Conservation (phyloP, 768 basidiomycete species). For the Imleria badia region DNA sequence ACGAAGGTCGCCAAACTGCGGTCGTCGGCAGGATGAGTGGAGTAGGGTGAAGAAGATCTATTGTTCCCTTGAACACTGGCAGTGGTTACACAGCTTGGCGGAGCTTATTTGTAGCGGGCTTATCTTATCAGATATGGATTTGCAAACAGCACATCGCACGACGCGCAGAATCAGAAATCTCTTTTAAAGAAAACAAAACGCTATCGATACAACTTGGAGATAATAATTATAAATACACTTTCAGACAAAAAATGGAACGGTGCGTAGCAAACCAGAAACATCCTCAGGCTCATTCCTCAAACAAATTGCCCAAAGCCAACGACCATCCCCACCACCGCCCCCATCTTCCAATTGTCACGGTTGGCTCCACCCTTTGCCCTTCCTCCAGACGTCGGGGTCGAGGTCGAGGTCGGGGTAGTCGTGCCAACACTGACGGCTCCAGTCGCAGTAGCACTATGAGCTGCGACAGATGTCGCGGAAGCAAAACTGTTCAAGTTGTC, state of each 20-base stretch:
- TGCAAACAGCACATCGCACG: no score
- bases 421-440: constrained; percentile 43
- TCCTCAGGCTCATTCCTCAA: neutral
- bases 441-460: constrained; percentile 39
- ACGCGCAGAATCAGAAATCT: no score
- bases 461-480: constrained; percentile 52
- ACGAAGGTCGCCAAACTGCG: neutral
- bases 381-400: neutral
- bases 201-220: constrained; percentile 1
- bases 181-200: no score
- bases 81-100: constrained; percentile 15
- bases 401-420: constrained; percentile 2
- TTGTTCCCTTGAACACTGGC: neutral
- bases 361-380: neutral
- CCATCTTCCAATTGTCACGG: constrained; percentile 4
- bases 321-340: constrained; percentile 1
- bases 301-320: constrained; percentile 4
- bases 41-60: neutral
- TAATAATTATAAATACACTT: neutral
- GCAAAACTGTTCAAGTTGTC: constrained; percentile 29
- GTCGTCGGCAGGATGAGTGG: neutral
- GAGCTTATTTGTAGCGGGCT: neutral
- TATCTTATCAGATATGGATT: constrained; percentile 23
- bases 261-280: neutral
- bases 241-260: neutral